A percentile compares a stretch with the other conserved stretches of the same genome.
These are phyloP conservation scores for Lodderomyces theae DNA, from an alignment of 1,139 yeast genomes.

Conservation along the genomic window DNA sequence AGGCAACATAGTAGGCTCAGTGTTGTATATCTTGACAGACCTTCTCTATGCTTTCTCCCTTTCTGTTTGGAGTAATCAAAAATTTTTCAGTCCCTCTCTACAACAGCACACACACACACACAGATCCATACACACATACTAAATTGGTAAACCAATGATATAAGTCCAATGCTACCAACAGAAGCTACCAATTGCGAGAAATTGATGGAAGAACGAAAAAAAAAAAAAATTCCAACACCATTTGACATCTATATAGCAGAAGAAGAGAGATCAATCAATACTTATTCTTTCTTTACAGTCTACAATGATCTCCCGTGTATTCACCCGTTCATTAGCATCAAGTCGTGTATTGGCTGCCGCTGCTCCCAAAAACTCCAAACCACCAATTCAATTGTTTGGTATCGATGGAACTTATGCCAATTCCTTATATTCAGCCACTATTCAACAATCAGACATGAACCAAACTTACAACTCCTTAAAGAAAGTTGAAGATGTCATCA, in stretches of 20 bases:
- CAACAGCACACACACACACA: background rate
- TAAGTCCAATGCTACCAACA: background rate
- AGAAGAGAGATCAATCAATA: background rate
- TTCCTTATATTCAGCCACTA: slow-evolving; percentile 91
- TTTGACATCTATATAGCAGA: no score
- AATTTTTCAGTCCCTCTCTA: background rate
- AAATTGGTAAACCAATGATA: slow-evolving; percentile 2
- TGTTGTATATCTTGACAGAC: no score
- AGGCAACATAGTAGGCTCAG: slow-evolving; percentile 3
- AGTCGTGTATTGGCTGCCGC: slow-evolving; percentile 23
- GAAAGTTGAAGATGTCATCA: slow-evolving; percentile 54
- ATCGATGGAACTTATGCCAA: slow-evolving; percentile 96
- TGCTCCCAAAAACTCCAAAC: slow-evolving; percentile 54
- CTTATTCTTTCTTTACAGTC: no score
- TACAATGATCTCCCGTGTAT: slow-evolving; percentile 48
- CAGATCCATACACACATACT: no score
- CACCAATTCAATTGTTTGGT: slow-evolving; percentile 94
- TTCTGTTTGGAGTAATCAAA: background rate
- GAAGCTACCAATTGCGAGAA: background rate
- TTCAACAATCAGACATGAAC: slow-evolving; percentile 75
- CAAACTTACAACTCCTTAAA: slow-evolving; percentile 67
- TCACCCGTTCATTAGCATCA: slow-evolving; percentile 70
- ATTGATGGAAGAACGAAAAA: background rate
- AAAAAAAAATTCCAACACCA: background rate
- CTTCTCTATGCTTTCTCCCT: background rate